Base-by-base conservation (phyloP, 106 monocot species). In the Vanilla planifolia region DNA sequence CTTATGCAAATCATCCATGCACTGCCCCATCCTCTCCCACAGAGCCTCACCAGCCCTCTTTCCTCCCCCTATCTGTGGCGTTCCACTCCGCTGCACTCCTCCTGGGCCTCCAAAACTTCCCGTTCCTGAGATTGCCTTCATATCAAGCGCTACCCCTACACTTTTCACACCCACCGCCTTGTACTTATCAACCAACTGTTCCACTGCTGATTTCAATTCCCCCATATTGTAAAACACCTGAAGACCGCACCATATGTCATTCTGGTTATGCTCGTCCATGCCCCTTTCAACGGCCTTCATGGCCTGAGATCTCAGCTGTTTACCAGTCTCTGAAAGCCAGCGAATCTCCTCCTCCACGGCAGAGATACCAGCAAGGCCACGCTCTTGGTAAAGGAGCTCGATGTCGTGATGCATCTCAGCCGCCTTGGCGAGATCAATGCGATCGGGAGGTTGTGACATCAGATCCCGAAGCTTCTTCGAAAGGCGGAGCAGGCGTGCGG, bases 211-310 rank as follows among this genome's bases (percentile, higher is more conserved):
- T 13, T 77, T 60, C 55, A 98, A 62, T 64, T 98, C 98, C 8
- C 92, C 98, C 15, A 98, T 76, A 43, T 98, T 98, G 79, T 85
- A 98, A 71, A 90, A 98, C 20, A 98, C 98, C 69, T 98, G 88
- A 3, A 98, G 88, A 6, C 98, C 98, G 35, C 84, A 74, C 98
- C 92, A 98, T 20, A 98, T 77, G 55, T 92, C 92, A 41, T 92
- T 98, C 77, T 92, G 98, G 73, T 98, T 88, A 52, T 50, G 71
- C 50, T 81, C 88, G 11, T 92, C 85, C 85, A 98, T 87, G 19
- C 98, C 98, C 14, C 68, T 63, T 67, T 98, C 98, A 20, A 92
- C 79, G 1, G 92, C 87, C 17, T 30, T 51, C 59, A 79, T 87
- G 15, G 98, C 98, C 69, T 88, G 82, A 1, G 74, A 67, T 5